Evolutionary conservation across 106 monocot species (phyloP), one percentile per base, ranked within the genome.

Genomic region (Allium fistulosum): DNA sequence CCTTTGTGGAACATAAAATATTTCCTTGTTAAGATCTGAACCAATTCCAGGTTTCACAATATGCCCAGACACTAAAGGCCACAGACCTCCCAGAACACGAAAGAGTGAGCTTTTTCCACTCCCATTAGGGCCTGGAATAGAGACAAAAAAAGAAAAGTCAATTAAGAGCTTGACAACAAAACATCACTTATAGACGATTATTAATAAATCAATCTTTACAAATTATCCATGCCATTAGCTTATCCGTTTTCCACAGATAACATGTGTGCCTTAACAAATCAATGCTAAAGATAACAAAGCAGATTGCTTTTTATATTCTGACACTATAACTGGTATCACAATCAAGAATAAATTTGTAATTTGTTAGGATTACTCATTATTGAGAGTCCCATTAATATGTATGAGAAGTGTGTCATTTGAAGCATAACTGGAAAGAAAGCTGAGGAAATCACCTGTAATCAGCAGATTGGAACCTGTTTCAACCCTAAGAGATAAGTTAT

Each of bases 101-200:
- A 99, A 99, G 18, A 99, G 85, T 49, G 99, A 99, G 75, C 99
- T 99, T 78, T 99, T 99, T 11, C 99, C 99, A 77, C 99, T 99
- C 65, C 99, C 99, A 83, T 99, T 99, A 60, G 99, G 99, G 73
- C 99, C 99, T 99, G 53, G 67, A 75, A n/a, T 75, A 74, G 12
- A 71, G 53, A 75, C 26, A 58, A 51, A 71, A 63, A 81, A 11
- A 59, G 59, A 16, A 72, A 49, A 51, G 51, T 22, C 8, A 59
- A 37, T 58, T 57, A 14, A 59, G 10, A 59, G 70, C 15, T 46
- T 48, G 17, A 65, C 37, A 37, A 37, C 37, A 37, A 37, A 37
- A 37, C 37, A 37, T 37, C 37, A 37, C 37, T 37, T 5, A 37
- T 37, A 5, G 37, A 37, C 5, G 37, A 37, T 37, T 37, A 37